Evolutionary conservation across 2,329 filamentous ascomycete genomes (phyloP), one percentile per base, ranked within the genome.

Genomic region (Colletotrichum godetiae): DNA sequence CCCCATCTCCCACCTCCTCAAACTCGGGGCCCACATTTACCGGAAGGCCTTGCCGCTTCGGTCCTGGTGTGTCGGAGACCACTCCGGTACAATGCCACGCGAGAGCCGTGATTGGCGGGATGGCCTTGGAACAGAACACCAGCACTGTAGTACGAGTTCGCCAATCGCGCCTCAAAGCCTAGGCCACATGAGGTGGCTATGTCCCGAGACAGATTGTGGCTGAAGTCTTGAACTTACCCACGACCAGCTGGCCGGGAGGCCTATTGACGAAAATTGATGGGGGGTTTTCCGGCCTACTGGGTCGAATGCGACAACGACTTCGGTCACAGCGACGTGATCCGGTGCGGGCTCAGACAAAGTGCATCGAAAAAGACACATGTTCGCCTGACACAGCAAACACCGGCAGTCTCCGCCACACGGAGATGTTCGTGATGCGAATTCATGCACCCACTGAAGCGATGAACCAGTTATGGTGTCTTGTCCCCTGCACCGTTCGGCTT

Each of bases 41-140:
- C 67, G 70, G 67, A 29, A 57, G 60, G 56, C 46, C 67, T 70
- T 74, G 61, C 72, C 68, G 57, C 62, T 72, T 74, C 57, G 37
- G 72, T 71, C 27, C 58, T 74, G 68, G 72, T 67, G 68, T 19
- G 68, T 74, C 67, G 68, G 72, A 67, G 72, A 74, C 49, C 22
- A n/a, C 61, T 74, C 68, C 72, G 67, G 37, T 31, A 15, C n/a
- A 29, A 53, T 19, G n/a, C 6, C 31, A 29, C 46, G 57, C 57
- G 61, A 59, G 52, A 29, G 24, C 52, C 31, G 33, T 67, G 57
- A 72, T 74, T 74, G 72, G 72, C 53, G 49, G 58, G 49, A 15
- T 11, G 6, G n/a, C 53, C 57, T 55, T 53, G 62, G 42, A 67
- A 57, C 57, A 37, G 53, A 67, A 62, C 61, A 72, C 56, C 49